Conservation (phyloP, 75 land plant genomes). For the Ceratopteris richardii region DNA sequence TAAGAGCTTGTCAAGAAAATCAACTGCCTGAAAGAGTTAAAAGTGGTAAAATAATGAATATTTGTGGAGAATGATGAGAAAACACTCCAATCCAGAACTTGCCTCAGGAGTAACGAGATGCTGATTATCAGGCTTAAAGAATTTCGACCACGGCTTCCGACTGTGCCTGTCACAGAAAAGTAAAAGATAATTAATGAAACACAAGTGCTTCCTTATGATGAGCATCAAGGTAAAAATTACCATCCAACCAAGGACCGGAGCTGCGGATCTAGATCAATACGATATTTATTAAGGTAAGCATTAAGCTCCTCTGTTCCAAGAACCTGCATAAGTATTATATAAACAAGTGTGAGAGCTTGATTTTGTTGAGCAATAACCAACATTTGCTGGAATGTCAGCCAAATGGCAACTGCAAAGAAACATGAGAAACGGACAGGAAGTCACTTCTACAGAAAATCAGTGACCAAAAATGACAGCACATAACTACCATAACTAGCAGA, state of each 20-base stretch:
- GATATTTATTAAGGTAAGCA: constrained; percentile 5
- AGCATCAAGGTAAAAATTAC: neutral
- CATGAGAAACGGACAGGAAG: no score
- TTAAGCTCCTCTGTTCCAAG: constrained; percentile 19
- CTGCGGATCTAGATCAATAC: constrained; percentile 6
- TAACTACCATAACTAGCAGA: no score
- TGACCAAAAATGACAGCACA: no score
- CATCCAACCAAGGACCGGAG: constrained; percentile 6
- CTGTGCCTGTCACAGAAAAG: constrained; percentile 65
- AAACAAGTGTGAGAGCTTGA: no score
- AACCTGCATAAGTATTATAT: constrained; percentile 11
- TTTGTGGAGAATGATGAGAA: neutral
- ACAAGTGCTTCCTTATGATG: neutral
- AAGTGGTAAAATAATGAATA: neutral
- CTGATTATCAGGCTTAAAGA: constrained; percentile 76
- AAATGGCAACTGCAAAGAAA: no score
- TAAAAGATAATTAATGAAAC: neutral
- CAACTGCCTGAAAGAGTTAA: constrained; percentile 55
- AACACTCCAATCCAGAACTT: constrained; percentile 2
- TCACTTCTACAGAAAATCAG: no score
- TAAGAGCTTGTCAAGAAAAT: constrained; percentile 91
- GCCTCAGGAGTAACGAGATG: constrained; percentile 88
- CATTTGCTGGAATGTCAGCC: no score
- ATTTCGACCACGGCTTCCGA: constrained; percentile 86
- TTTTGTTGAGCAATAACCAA: no score